Evolutionary conservation across 106 monocot genomes (phyloP), one percentile per base, ranked within the genome.

Genomic region (Dendrobium officinale): DNA sequence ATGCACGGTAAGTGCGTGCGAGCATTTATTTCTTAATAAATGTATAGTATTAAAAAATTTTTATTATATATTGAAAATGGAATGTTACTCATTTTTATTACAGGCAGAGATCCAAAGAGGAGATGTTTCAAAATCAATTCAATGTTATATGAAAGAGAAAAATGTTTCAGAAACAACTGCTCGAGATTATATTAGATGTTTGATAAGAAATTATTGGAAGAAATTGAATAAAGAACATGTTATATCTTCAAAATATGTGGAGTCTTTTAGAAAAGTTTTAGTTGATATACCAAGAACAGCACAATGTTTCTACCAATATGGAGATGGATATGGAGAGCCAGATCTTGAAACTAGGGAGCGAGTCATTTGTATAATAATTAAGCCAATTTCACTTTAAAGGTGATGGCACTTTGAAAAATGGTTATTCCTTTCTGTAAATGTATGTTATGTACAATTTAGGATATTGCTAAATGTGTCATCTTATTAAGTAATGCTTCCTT

Each of bases 101-200:
- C 24, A 85, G 85, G 75, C 42, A 0, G 85, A 85, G 75, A 5
- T 81, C 5, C 31, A 75, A 18, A 59, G 75, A 42, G 79, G 79
- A 2, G 84, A 84, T 49, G 75, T 79, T 4, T 24, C 54, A 17
- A 82, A 78, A 37, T 37, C 37, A 37, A 37, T 37, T 37, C 37
- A 37, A 42, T 85, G 85, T 42, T 79, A 85, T 58, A 85, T 85
- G 85, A 4, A 79, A 51, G 79, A 85, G 54, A 75, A 82, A 27
- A 56, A 43, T 5, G 78, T 82, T 40, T 66, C 81, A 64, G 85
- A 85, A 24, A 27, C 4, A 45, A 26, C 13, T 24, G 85, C 78
- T 22, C 70, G 73, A 2, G 45, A 81, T 10, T 7, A 58, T 55
- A 77, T 85, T 31, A 81, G 15, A 74, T 18, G 1, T 74, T 74